Evolutionary conservation across 352 stramenopile genomes (phyloP), one percentile per base, ranked within the genome.

Genomic region (Thalassiosira mediterranea): DNA sequence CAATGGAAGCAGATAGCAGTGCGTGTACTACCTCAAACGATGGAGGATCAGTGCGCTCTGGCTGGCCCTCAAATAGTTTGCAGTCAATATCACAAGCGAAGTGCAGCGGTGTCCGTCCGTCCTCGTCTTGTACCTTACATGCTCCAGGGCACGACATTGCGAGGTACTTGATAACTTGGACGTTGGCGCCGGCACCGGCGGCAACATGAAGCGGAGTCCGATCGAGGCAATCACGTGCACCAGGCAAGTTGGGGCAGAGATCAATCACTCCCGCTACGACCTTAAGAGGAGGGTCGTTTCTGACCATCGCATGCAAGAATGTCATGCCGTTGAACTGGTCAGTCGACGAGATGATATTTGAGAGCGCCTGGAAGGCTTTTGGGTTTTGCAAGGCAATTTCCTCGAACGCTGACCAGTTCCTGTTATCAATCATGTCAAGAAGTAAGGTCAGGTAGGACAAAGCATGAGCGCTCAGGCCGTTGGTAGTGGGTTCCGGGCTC

Each of bases 191-290:
- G 49, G 57, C 63, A 11, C 54, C 31, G 38, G 53, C 59, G 21
- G 65, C 64, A 19, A 76, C 75, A 32, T 81, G 72, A 19, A 81
- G 53, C 23, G 72, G 72, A n/a, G 49, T 71, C 19, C 72, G 32
- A 25, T 47, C 32, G 21, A 72, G 38, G 25, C 37, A 32, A 58
- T 76, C 65, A 23, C 21, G 19, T 17, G 19, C 52, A 8, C 25
- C 11, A 17, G 76, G 25, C 26, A 65, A 44, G 1, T 63, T 15
- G 13, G 64, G 57, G 52, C 58, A 23, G 17, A 70, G 23, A 17
- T 72, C 31, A 34, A 71, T 72, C 63, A 81, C 49, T 4, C 49
- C 19, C 25, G 11, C n/a, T 10, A 63, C 28, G 1, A 63, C 28
- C 25, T 49, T 29, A 4, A 49, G 17, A 19, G 54, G 31, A n/a